Evolutionary conservation across 2,329 filamentous ascomycete genomes (phyloP), one percentile per base, ranked within the genome.

Genomic region (Sclerotinia nivalis): DNA sequence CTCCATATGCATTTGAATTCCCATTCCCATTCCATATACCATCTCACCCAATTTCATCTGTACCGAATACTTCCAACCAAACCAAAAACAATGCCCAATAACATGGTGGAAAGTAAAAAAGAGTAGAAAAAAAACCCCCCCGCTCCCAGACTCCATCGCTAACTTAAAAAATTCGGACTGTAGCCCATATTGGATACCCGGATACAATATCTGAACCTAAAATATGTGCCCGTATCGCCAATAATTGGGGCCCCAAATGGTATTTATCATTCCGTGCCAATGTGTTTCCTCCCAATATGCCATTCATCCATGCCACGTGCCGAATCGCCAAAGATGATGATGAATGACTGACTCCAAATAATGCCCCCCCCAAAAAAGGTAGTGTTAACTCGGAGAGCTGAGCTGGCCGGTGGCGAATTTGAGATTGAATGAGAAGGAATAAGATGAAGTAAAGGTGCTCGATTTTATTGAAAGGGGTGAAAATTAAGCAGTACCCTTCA

Each of bases 141-240:
- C 10, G 20, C 45, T 13, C 66, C 66, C 22, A 67, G 20, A 68
- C 66, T 68, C 66, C 66, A 43, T 60, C 66, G 66, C 66, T 68
- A 68, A 68, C 10, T 28, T 8, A 13, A 10, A 67, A 34, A 47
- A 61, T 34, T 37, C 18, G 22, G 25, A 59, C 18, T 40, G 55
- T 25, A 25, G 22, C 34, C 34, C 34, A 59, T 43, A 18, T 40
- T 59, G 34, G 55, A 40, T 9, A 58, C 31, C 55, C 12, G 15
- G 22, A 59, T 59, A 54, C 28, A 40, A 18, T 52, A 25, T 15
- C 18, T 9, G 49, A 25, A 25, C 15, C 10, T 25, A 25, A 31
- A 28, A 31, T 22, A 43, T 25, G 25, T 61, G n/a, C 40, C 15
- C 43, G n/a, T 3, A 20, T 47, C 25, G 10, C n/a, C 4, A 12